phyloP scores from a whole-genome alignment of 2,329 filamentous ascomycete genomes.

The Diaporthe sp. region DNA sequence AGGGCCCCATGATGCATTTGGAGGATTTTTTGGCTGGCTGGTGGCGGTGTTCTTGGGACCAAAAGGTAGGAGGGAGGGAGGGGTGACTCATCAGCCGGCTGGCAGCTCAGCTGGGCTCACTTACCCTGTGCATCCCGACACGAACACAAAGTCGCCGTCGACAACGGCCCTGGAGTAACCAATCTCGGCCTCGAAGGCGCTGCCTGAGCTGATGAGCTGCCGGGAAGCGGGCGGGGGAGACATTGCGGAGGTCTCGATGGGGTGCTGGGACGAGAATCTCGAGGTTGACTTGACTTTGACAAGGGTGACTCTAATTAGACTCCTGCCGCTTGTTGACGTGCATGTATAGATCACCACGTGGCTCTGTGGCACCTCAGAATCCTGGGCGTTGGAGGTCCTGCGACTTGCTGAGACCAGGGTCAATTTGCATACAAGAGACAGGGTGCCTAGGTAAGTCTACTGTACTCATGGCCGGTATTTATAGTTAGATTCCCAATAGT shows the following conservation, averaged over 20 bases:
- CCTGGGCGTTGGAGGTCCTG: neutral
- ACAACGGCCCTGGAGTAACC: slow-evolving; percentile 69
- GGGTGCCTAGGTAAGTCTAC: neutral
- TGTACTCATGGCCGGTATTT: neutral
- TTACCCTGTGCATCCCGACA: slow-evolving; percentile 69
- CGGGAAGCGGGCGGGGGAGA: slow-evolving; percentile 32
- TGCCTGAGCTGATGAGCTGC: slow-evolving; percentile 61
- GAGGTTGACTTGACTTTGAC: neutral
- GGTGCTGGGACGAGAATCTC: neutral
- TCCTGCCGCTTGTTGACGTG: slow-evolving; percentile 13
- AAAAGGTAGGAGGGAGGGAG: neutral
- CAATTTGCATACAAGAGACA: neutral
- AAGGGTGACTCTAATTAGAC: neutral
- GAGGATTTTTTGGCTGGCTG: neutral
- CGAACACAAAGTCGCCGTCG: slow-evolving; percentile 63
- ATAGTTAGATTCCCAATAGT: neutral
- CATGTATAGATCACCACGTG: slow-evolving; percentile 12
- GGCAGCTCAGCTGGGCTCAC: neutral
- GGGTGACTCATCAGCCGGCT: neutral
- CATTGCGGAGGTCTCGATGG: slow-evolving; percentile 3
- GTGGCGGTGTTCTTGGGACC: neutral
- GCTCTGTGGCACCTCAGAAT: slow-evolving; percentile 14
- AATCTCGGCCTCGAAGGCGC: slow-evolving; percentile 65
- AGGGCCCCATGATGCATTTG: neutral
- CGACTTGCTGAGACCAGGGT: neutral